Evolutionary conservation across 495 filamentous ascomycete species (phyloP).

Genomic region (Penicillium mononematosum): DNA sequence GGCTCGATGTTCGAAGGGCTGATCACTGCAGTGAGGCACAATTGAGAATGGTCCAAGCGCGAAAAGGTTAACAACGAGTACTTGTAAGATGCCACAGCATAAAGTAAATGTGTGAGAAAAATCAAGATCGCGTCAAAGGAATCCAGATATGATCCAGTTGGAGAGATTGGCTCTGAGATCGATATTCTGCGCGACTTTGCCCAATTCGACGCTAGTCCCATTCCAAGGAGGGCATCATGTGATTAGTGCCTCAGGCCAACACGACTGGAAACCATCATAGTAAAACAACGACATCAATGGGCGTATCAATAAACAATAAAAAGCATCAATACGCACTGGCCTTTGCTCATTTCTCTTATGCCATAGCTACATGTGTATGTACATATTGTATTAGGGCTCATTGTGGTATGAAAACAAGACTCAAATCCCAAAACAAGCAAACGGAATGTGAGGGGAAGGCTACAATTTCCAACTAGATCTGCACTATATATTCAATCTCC

Average conservation of each 20-base stretch:
- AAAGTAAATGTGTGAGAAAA: background rate
- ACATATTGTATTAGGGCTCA: background rate
- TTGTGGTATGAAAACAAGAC: background rate
- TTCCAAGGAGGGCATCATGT: constrained; percentile 27
- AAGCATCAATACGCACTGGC: background rate
- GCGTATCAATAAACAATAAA: background rate
- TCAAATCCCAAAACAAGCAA: background rate
- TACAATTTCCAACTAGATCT: background rate
- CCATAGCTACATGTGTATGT: background rate
- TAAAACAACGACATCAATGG: background rate
- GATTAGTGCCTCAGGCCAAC: constrained; percentile 15
- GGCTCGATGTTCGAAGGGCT: constrained; percentile 16
- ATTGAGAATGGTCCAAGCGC: constrained; percentile 1
- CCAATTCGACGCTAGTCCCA: constrained; percentile 33
- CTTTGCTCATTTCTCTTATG: background rate
- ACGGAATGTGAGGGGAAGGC: background rate
- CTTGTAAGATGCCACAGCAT: background rate
- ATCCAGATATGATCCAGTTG: constrained; percentile 21
- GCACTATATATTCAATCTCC: constrained; percentile 2
- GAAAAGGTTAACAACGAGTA: background rate
- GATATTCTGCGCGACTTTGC: constrained; percentile 37
- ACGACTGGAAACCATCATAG: background rate
- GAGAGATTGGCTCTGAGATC: constrained; percentile 27
- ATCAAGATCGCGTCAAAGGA: background rate
- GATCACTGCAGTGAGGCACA: constrained; percentile 11